Conservation (phyloP, 768 basidiomycete species). For the Agrocybe praecox region DNA sequence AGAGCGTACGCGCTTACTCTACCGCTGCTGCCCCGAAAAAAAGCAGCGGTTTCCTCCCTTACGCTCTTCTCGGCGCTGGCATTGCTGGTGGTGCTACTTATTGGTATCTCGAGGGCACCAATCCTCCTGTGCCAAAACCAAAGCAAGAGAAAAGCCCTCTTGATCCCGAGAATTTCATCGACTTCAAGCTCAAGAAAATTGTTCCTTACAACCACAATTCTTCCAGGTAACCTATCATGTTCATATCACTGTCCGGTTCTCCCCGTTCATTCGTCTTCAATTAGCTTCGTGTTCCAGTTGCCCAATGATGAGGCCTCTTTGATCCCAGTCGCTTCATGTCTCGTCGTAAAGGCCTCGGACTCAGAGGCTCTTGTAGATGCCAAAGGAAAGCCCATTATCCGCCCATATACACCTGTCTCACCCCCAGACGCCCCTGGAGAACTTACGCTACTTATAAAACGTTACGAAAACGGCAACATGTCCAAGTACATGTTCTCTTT, state of each 20-base stretch:
- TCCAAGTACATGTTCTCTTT: constrained; percentile 83
- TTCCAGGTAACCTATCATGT: constrained; percentile 50
- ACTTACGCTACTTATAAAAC: constrained; percentile 82
- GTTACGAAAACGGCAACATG: constrained; percentile 79
- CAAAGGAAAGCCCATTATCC: constrained; percentile 86
- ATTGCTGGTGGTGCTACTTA: constrained; percentile 44
- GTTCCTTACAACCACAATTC: constrained; percentile 96
- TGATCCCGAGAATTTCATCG: constrained; percentile 72
- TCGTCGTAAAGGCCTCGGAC: constrained; percentile 77
- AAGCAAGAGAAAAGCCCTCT: constrained; percentile 68
- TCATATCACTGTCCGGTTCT: not conserved
- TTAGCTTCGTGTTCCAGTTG: constrained; percentile 78
- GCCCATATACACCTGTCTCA: constrained; percentile 95
- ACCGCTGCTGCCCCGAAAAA: constrained; percentile 46
- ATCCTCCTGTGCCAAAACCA: constrained; percentile 25
- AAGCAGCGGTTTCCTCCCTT: constrained; percentile 48
- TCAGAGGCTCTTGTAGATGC: constrained; percentile 63
- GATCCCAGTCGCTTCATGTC: constrained; percentile 76
- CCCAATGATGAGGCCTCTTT: constrained; percentile 78
- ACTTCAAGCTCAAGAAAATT: constrained; percentile 82
- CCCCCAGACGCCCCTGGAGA: constrained; percentile 74
- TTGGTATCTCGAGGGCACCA: constrained; percentile 48
- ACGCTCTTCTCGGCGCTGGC: constrained; percentile 51
- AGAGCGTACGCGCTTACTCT: constrained; percentile 37
- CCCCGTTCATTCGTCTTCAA: constrained; percentile 1